Evolutionary conservation across 1,284 basidiomycete genomes (phyloP).

Genomic region (Pascua sp.): DNA sequence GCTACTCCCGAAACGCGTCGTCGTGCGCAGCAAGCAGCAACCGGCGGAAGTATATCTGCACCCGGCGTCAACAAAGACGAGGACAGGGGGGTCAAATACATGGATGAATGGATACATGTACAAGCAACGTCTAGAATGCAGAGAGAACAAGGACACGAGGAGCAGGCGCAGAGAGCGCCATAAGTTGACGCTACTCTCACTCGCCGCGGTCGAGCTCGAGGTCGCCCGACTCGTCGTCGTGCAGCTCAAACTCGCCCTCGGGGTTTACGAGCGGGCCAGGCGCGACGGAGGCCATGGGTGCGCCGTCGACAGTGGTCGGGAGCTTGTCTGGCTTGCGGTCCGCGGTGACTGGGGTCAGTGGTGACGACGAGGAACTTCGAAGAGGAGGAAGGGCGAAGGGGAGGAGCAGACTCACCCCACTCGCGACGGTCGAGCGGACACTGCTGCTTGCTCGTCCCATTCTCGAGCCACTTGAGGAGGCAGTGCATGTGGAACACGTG

Average conservation of each 20-base stretch:
- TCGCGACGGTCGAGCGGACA: conserved; percentile 90
- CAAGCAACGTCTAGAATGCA: no score
- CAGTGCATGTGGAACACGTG: conserved; percentile 96
- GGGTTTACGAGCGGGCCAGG: conserved; percentile 28
- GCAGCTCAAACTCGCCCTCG: conserved; percentile 6
- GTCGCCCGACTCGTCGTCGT: conserved; percentile 7
- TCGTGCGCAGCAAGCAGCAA: no score
- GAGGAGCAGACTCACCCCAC: conserved; percentile 66
- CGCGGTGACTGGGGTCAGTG: conserved; percentile 31
- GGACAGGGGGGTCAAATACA: no score
- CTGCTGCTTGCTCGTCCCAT: conserved; percentile 77
- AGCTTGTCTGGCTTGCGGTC: conserved; percentile 42
- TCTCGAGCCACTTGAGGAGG: conserved; percentile 87
- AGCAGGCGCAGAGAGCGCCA: no score
- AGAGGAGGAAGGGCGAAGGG: not conserved
- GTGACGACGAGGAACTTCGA: not conserved
- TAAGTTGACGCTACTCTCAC: not conserved
- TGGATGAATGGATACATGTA: no score
- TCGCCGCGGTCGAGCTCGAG: conserved; percentile 1
- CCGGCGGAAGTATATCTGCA: no score
- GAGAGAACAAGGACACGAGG: no score
- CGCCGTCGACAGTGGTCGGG: conserved; percentile 38
- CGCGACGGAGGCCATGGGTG: conserved; percentile 32
- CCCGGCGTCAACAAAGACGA: no score
- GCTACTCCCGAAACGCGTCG: no score